phyloP scores from a whole-genome alignment of 2,329 filamentous ascomycete species.

The Sporothrix inflata region DNA sequence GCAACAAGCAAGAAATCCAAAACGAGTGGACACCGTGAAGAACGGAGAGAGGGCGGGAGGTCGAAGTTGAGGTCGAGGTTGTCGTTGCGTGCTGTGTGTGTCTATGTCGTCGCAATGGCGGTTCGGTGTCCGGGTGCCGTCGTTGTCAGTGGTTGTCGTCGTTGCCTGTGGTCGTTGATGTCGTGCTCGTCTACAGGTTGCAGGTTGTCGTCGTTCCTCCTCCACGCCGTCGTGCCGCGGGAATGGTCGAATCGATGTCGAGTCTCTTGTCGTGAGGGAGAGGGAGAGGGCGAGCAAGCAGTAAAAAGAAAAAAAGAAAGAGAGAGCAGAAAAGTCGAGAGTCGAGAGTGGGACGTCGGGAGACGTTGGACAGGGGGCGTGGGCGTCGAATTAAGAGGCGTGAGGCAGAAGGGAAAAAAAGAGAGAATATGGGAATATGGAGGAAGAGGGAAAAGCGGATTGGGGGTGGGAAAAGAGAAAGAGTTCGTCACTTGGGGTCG shows the following conservation, averaged over 20 bases:
- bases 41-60: neutral
- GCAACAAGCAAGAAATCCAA: neutral
- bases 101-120: neutral
- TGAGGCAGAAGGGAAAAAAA: constrained; percentile 3
- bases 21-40: constrained; percentile 30
- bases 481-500: neutral
- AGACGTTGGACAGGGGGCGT: constrained; percentile 5
- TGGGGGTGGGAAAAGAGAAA: neutral
- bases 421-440: constrained; percentile 5
- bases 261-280: neutral
- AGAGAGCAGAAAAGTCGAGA: constrained; percentile 19
- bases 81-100: neutral
- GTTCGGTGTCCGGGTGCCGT: neutral
- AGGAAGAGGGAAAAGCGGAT: neutral
- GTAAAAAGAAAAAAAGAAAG: constrained; percentile 7
- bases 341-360: constrained; percentile 6
- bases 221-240: constrained; percentile 9
- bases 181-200: constrained; percentile 9
- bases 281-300: neutral
- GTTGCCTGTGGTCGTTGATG: neutral
- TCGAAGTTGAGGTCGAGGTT: neutral
- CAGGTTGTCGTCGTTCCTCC: constrained; percentile 4
- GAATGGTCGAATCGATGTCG: constrained; percentile 1
- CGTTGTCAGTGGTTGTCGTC: neutral
- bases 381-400: neutral